A percentile compares a stretch with the other conserved stretches of the same genome.
phyloP scores from a whole-genome alignment of 2,329 filamentous ascomycete genomes.

The Didymella glomerata region DNA sequence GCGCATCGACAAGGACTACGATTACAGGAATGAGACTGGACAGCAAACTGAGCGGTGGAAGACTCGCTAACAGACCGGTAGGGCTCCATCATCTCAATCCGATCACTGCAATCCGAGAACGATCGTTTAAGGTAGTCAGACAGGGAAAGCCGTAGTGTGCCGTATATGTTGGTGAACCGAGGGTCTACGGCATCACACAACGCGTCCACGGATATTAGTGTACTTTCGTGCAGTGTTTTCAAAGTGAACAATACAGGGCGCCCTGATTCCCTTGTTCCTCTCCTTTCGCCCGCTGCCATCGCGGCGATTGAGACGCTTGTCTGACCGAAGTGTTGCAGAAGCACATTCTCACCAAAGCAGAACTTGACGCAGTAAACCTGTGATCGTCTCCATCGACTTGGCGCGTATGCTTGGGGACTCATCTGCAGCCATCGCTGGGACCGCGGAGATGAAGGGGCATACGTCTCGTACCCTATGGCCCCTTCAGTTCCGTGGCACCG shows the following conservation, averaged over 20 bases:
- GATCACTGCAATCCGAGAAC: no score
- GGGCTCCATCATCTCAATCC: no score
- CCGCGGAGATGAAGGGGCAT: conserved; percentile 20
- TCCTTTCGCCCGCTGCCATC: background rate
- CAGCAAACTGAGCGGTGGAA: no score
- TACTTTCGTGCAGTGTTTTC: background rate
- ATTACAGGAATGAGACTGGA: no score
- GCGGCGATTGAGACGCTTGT: background rate
- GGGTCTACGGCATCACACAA: no score
- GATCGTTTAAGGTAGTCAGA: no score
- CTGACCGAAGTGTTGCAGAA: background rate
- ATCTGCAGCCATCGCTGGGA: conserved; percentile 13
- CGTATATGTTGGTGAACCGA: no score
- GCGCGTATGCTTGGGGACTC: background rate
- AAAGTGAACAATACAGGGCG: background rate
- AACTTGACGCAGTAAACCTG: background rate
- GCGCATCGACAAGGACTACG: no score
- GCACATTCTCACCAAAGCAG: background rate
- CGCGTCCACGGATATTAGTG: no score
- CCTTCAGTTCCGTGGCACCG: background rate
- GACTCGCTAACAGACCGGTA: no score
- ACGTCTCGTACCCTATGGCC: background rate
- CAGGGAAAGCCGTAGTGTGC: no score
- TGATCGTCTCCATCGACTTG: background rate
- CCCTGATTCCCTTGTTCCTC: conserved; percentile 8